These are phyloP conservation scores for Brettanomyces nanus DNA, from an alignment of 805 yeast genomes.

Conservation along the genomic window DNA sequence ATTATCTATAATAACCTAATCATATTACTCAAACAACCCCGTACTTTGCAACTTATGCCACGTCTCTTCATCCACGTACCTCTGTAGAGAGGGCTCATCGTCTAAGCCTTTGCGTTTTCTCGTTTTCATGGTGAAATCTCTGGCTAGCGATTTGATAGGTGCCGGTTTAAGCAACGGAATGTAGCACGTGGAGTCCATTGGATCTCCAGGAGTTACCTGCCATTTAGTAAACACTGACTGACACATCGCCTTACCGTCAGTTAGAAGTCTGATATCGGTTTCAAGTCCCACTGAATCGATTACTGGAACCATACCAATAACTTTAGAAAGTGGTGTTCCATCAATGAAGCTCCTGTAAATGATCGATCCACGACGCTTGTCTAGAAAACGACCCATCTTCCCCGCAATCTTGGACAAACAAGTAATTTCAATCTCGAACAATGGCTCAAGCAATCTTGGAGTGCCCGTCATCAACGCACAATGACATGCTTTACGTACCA, in stretches of 20 bases:
- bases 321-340: constrained; percentile 60
- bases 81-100: constrained; percentile 59
- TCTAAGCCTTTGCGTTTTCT: constrained; percentile 80
- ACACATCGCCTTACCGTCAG: constrained; percentile 74
- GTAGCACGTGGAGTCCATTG: constrained; percentile 56
- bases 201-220: constrained; percentile 86
- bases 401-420: constrained; percentile 35
- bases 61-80: constrained; percentile 58
- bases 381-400: constrained; percentile 31
- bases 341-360: constrained; percentile 44
- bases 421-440: constrained; percentile 51
- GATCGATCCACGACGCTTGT: constrained; percentile 63
- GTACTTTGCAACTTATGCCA: constrained; percentile 37
- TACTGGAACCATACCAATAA: constrained; percentile 69
- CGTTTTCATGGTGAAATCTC: constrained; percentile 87
- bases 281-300: constrained; percentile 88
- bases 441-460: constrained; percentile 79
- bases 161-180: constrained; percentile 75
- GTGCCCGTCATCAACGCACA: constrained; percentile 69
- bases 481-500: constrained; percentile 78
- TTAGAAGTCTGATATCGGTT: constrained; percentile 69
- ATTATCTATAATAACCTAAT: neutral
- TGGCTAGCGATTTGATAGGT: constrained; percentile 56
- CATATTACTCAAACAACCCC: constrained; percentile 10
- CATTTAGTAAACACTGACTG: constrained; percentile 60